Conservation (phyloP, 192 early-diverging fungal genomes). For the Podila epigama region DNA sequence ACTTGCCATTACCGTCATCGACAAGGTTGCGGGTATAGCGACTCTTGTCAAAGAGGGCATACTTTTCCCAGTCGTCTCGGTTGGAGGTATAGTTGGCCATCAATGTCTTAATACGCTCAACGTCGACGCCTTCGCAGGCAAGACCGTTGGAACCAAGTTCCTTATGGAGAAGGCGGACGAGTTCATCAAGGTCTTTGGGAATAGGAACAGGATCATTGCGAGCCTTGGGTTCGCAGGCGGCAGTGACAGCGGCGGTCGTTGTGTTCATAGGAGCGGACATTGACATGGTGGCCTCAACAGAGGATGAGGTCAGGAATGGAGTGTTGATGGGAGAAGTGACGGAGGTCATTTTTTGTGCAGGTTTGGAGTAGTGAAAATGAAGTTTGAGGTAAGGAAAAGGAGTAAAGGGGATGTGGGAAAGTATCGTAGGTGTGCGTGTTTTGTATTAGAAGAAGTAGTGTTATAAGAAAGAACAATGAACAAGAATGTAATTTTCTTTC, state of each 20-base stretch:
- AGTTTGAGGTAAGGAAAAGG: neutral
- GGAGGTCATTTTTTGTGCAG: neutral
- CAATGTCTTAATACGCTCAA: slow-evolving; percentile 62
- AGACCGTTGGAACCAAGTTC: slow-evolving; percentile 64
- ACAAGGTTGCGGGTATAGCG: slow-evolving; percentile 90
- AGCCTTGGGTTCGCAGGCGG: neutral
- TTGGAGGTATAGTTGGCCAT: slow-evolving; percentile 78
- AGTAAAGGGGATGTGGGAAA: too few relatives aligned
- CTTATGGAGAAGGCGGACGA: slow-evolving; percentile 58
- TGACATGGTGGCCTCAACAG: neutral
- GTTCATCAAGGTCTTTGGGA: slow-evolving; percentile 57
- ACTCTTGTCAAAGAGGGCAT: slow-evolving; percentile 75
- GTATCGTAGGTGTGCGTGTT: too few relatives aligned
- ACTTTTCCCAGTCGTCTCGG: slow-evolving; percentile 76
- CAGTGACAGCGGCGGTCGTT: neutral
- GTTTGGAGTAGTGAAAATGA: neutral
- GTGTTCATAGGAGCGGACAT: neutral
- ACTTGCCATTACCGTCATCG: slow-evolving; percentile 92
- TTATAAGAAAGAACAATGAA: too few relatives aligned
- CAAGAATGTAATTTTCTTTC: too few relatives aligned
- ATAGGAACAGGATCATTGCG: slow-evolving; percentile 8
- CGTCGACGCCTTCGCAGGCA: slow-evolving; percentile 63
- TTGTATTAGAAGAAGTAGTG: too few relatives aligned
- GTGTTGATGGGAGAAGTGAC: neutral
- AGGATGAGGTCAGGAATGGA: neutral